Evolutionary conservation across 768 basidiomycete species (phyloP), one percentile per base, ranked within the genome.

Genomic region (Botryobasidium botryosum): DNA sequence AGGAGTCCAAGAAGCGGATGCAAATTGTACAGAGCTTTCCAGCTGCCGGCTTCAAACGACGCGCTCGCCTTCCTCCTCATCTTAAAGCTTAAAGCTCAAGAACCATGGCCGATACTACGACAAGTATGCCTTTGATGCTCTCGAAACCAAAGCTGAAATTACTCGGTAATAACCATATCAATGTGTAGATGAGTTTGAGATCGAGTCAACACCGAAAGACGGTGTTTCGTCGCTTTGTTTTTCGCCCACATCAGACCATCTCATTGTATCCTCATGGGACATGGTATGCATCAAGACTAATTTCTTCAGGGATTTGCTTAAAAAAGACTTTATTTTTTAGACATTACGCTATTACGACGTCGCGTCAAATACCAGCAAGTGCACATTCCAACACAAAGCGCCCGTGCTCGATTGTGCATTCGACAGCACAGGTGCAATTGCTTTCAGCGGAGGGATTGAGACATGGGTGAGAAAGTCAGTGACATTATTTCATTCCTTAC

Each of bases 261-360:
- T 97, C 1, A 63, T 96, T 0, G 84, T 83, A 15, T 75, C 85
- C 10, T 80, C 83, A 49, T 97, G 92, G 92, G 92, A 97, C 61
- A 74, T n/a, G n/a, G 83, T 20, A 73, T 74, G 44, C 52, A 72
- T 54, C 31, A 54, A 36, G 46, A 35, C 49, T 35, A 21, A 31
- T 15, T 35, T 51, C 72, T 70, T 38, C 45, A 10, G 28, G 20
- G 12, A 13, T 25, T 21, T 7, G 8, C 65, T 67, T 7, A 55
- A 62, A 45, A 35, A 41, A 32, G 20, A 26, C 21, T 17, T 33
- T 50, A 65, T 54, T 5, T 7, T n/a, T 23, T 46, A 83, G 84
- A 64, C 73, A 57, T 57, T 82, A 57, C 51, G 77, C 55, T 55
- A 74, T 53, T 65, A 79, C 64, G 61, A 75, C 52, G 52, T 75